Evolutionary conservation across 2,329 filamentous ascomycete genomes (phyloP).

Genomic region (Boeremia lycopersici): DNA sequence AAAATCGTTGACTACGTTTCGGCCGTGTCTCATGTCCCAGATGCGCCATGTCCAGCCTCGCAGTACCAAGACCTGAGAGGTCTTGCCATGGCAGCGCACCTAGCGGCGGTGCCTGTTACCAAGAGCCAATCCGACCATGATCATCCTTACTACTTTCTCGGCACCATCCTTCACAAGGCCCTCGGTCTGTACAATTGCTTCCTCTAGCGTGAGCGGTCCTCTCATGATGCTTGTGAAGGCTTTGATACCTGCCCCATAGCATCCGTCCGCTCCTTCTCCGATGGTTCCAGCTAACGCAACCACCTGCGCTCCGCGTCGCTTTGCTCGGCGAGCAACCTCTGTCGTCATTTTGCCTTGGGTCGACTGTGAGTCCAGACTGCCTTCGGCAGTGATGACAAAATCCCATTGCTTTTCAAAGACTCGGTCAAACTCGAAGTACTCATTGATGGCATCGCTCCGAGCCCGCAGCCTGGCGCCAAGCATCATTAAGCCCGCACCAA

Average conservation of each 20-base stretch:
- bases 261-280: conserved; percentile 36
- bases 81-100: conserved; percentile 11
- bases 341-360: conserved; percentile 60
- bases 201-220: conserved; percentile 42
- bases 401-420: conserved; percentile 55
- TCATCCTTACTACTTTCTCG: conserved; percentile 47
- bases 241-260: conserved; percentile 40
- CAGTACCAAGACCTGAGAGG: background rate
- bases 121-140: conserved; percentile 43
- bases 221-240: conserved; percentile 47
- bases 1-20: background rate
- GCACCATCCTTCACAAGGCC: conserved; percentile 44
- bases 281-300: conserved; percentile 46
- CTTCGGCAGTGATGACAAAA: conserved; percentile 60
- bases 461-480: conserved; percentile 55
- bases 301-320: conserved; percentile 54
- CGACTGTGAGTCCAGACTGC: conserved; percentile 59
- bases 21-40: background rate
- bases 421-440: conserved; percentile 56
- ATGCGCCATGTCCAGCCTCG: background rate
- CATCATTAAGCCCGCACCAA: conserved; percentile 58
- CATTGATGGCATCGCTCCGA: conserved; percentile 57
- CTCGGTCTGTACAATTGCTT: conserved; percentile 45
- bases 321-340: conserved; percentile 58
- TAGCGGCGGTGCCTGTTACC: conserved; percentile 20